These are phyloP conservation scores for Phyllostachys edulis DNA, from an alignment of 176 grass and related monocot species.

Conservation along the genomic window DNA sequence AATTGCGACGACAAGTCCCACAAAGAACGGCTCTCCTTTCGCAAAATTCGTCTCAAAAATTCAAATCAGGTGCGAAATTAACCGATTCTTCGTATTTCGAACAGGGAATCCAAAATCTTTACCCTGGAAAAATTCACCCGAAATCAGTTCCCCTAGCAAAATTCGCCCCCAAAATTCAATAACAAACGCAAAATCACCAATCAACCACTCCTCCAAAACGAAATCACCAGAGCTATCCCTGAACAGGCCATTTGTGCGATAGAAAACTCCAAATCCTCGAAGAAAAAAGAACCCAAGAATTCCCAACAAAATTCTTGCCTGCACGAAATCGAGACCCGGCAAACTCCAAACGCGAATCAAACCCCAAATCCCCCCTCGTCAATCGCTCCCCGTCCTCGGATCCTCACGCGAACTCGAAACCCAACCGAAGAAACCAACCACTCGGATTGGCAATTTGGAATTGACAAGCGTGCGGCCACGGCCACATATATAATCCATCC, in stretches of 20 bases:
- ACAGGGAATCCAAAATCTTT: slow-evolving; percentile 17
- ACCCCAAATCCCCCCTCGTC: background rate
- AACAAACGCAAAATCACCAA: background rate
- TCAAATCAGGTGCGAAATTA: background rate
- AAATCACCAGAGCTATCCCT: background rate
- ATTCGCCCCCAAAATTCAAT: background rate
- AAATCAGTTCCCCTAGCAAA: background rate
- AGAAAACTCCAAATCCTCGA: background rate
- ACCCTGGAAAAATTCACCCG: background rate
- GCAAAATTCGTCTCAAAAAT: background rate
- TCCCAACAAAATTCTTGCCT: slow-evolving; percentile 3
- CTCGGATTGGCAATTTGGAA: background rate
- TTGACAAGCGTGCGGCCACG: background rate
- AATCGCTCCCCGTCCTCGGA: slow-evolving; percentile 30
- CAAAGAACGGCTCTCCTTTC: slow-evolving; percentile 6
- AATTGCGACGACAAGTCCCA: background rate
- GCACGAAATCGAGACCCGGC: slow-evolving; percentile 15
- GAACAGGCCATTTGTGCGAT: background rate
- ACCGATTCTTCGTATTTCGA: background rate
- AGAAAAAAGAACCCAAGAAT: background rate
- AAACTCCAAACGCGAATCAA: background rate
- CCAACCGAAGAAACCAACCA: slow-evolving; percentile 11
- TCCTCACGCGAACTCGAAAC: background rate
- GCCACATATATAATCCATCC: slow-evolving; percentile 18
- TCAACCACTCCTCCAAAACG: background rate